Base-by-base conservation (phyloP, 176 grass and related monocot species). In the Eleusine indica region DNA sequence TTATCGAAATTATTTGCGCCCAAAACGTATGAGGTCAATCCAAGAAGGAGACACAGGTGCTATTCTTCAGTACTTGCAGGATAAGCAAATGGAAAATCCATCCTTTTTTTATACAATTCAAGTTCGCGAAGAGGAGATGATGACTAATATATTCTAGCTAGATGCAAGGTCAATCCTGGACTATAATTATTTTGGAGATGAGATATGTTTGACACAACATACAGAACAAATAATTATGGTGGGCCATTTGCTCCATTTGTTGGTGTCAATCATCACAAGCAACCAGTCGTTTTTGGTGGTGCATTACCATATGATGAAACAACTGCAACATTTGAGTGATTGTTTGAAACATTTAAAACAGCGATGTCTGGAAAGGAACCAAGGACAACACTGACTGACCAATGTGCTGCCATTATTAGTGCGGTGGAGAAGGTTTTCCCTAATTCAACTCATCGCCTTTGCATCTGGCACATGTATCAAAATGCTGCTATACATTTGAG, bases 101-200 rank as follows among this genome's bases (percentile, higher is more conserved):
- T 43, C 25, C 4, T 69, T 69, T 51, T 90, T 66, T 90, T 90
- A 82, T 68, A 78, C 90, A 35, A 70, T 91, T 21, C 82, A 91
- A 78, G 76, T 91, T 22, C 82, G 86, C 49, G 90, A 88, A 60
- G 58, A 85, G 46, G 85, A 91, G 39, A 69, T 61, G 57, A 37
- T 91, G 77, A 85, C 82, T 4, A 91, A 91, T 62, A 82, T 78
- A 52, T 85, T 79, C 53, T 88, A 86, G 82, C 71, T 60, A 38
- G 73, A 91, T 88, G 28, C 66, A 46, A 84, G 81, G 73, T 92
- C 48, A 21, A 42, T 85, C 14, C 16, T 70, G 54, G 58, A 76
- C 74, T 88, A 70, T 61, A 65, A 80, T 9, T 83, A 80, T 77
- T 92, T 92, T 79, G 83, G 83, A 74, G 86, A 88, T 86, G 78